Conservation (phyloP, 805 yeast species). For the Torulaspora maleeae region DNA sequence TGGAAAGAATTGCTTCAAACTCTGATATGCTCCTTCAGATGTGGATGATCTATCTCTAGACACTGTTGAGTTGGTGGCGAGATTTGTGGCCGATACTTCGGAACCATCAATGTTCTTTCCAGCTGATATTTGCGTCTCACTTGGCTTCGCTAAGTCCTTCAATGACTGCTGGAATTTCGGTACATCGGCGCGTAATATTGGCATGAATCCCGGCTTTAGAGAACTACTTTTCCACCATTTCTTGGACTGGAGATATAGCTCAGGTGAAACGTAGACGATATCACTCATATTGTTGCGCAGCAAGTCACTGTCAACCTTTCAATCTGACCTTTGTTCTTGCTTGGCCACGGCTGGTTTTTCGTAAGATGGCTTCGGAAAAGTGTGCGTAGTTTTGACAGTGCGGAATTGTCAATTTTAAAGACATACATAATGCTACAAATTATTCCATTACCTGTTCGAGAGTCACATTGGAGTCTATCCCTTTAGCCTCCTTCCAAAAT, state of each 20-base stretch:
- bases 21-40: constrained; percentile 9
- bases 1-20: constrained; percentile 27
- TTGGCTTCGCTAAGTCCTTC: neutral
- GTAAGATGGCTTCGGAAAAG: neutral
- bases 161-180: constrained; percentile 18
- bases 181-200: constrained; percentile 26
- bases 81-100: neutral
- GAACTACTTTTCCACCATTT: constrained; percentile 24
- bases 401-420: neutral
- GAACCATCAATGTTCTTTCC: neutral
- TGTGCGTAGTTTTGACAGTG: neutral
- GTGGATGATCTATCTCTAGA: neutral
- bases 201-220: constrained; percentile 26
- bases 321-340: neutral
- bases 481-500: constrained; percentile 75
- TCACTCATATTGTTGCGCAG: constrained; percentile 19
- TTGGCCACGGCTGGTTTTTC: neutral
- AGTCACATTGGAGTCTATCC: constrained; percentile 32
- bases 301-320: neutral
- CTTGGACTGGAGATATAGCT: constrained; percentile 18
- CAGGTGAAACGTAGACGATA: constrained; percentile 29
- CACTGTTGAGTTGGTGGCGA: neutral
- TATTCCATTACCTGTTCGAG: constrained; percentile 34
- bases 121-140: neutral
- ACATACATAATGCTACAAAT: neutral